Evolutionary conservation across 805 yeast species (phyloP), one percentile per base, ranked within the genome.

Genomic region (Nakazawaea wickerhamii): DNA sequence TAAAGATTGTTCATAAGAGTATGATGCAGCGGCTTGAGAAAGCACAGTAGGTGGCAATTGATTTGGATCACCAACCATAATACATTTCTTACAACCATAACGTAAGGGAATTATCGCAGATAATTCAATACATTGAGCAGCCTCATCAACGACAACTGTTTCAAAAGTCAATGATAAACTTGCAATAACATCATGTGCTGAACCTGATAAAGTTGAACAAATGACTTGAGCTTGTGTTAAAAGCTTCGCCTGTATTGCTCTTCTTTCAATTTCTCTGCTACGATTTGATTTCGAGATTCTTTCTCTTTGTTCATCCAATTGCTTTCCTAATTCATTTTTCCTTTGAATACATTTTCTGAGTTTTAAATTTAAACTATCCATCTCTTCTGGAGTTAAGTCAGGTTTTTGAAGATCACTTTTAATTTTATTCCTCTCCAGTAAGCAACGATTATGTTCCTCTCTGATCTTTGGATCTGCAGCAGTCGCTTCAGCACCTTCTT

Each of bases 51-150:
- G 99, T 0, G 99, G 99, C 48, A 93, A 71, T 64, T 93, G 99
- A 58, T 93, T 90, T 2, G 98, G 98, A 65, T 93, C 99, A 59
- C 99, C 99, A 36, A 93, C 99, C 95, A 93, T 84, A 38, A 93
- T 83, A 65, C 98, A 91, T 43, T 80, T 78, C 46, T 73, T 80
- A 53, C 95, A 85, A 1, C 98, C 98, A 59, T 90, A 93, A 55
- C 95, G 70, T 50, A 93, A 67, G 0, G 99, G 99, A 53, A 91
- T 91, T 20, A 93, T 74, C 0, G 95, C 85, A 6, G 96, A 87
- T 27, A 91, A 58, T 57, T 91, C 99, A 30, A 93, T 90, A 77
- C 95, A 84, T 61, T 91, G 99, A 51, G 97, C 95, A 2, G 99
- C 99, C 61, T 91, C 99, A 66, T 91, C 99, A 47, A 91, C 82